Conservation (phyloP, 768 basidiomycete genomes). For the Amanita brunnescens region DNA sequence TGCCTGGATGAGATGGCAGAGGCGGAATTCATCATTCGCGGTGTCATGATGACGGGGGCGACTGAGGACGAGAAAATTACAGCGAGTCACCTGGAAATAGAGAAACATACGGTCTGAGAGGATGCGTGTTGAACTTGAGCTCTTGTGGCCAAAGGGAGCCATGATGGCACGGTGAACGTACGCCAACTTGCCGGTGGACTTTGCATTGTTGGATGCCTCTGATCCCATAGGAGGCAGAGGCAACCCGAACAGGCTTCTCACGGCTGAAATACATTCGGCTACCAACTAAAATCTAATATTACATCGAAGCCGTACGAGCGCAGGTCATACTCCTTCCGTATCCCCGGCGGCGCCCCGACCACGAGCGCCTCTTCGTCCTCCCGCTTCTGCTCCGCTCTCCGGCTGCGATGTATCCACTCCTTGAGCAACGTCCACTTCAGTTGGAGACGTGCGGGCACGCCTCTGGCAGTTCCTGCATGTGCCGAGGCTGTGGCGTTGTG, state of each 20-base stretch:
- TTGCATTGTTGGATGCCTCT: slow-evolving; percentile 29
- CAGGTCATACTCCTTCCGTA: slow-evolving; percentile 58
- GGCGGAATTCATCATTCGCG: slow-evolving; percentile 66
- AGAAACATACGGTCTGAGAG: slow-evolving; percentile 59
- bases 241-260: slow-evolving; percentile 4
- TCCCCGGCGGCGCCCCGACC: slow-evolving; percentile 12
- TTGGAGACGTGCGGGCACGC: not conserved
- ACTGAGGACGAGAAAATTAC: slow-evolving; percentile 30
- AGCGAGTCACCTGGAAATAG: not conserved
- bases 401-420: not conserved
- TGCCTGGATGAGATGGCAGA: slow-evolving; percentile 56
- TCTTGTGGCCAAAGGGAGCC: slow-evolving; percentile 62
- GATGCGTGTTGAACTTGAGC: slow-evolving; percentile 62
- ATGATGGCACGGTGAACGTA: slow-evolving; percentile 63
- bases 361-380: slow-evolving; percentile 11
- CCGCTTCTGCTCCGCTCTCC: slow-evolving; percentile 4
- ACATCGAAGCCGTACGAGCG: slow-evolving; percentile 64
- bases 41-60: slow-evolving; percentile 87
- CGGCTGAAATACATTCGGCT: not conserved
- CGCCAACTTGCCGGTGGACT: slow-evolving; percentile 40
- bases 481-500: slow-evolving; percentile 9
- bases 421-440: not conserved
- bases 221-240: slow-evolving; percentile 26
- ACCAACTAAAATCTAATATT: slow-evolving; percentile 71
- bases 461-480: not conserved